These are phyloP conservation scores for Agrostemma githago DNA, from an alignment of 148 eudicot species.

Conservation along the genomic window DNA sequence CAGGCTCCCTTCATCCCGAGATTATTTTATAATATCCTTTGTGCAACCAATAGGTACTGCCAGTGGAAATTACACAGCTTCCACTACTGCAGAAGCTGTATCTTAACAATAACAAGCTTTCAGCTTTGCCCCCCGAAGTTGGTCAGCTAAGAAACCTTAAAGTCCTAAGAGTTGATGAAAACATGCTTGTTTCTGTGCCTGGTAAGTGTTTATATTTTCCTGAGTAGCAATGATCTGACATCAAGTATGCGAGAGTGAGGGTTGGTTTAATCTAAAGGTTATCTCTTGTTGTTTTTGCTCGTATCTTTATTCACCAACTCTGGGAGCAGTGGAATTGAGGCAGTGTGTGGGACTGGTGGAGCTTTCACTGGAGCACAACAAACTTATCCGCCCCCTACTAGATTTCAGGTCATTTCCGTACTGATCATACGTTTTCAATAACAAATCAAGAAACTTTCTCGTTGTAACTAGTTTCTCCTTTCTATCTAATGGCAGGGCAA, in stretches of 20 bases:
- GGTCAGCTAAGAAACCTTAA: conserved; percentile 78
- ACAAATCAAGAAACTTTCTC: conserved; percentile 7
- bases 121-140: conserved; percentile 81
- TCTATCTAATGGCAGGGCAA: conserved; percentile 58
- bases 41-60: conserved; percentile 56
- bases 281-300: background rate
- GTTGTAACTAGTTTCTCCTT: conserved; percentile 19
- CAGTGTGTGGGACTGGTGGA: conserved; percentile 93
- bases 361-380: conserved; percentile 96
- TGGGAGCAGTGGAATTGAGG: conserved; percentile 72
- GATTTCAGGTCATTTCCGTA: conserved; percentile 77
- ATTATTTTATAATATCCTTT: background rate
- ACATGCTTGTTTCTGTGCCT: conserved; percentile 83
- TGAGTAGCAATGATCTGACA: conserved; percentile 8
- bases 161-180: conserved; percentile 80
- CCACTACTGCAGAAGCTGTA: conserved; percentile 84
- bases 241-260: background rate
- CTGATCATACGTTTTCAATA: conserved; percentile 2
- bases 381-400: conserved; percentile 86
- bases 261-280: background rate
- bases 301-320: conserved; percentile 20
- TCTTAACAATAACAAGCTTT: conserved; percentile 80
- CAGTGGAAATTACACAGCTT: conserved; percentile 78
- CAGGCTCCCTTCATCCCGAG: background rate
- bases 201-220: conserved; percentile 42